These are phyloP conservation scores for Mallotus nudiflorus DNA, from an alignment of 345 rosid genomes.

Conservation along the genomic window DNA sequence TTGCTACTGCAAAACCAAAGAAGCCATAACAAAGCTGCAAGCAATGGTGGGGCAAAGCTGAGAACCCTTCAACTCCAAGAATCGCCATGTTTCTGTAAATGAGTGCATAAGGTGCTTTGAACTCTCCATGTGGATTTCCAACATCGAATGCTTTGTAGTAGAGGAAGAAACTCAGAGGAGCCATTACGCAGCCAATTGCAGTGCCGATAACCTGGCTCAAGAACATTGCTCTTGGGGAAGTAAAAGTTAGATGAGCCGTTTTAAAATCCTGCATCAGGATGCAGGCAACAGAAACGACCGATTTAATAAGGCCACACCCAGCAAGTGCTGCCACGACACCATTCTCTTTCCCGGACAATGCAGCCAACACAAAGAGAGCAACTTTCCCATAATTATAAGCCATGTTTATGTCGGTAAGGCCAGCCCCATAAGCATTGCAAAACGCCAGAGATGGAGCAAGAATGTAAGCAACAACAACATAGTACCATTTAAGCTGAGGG, in stretches of 20 bases:
- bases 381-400: constrained; percentile 96
- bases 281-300: constrained; percentile 87
- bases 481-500: constrained; percentile 94
- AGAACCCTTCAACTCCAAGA: constrained; percentile 58
- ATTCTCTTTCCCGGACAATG: constrained; percentile 67
- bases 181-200: constrained; percentile 59
- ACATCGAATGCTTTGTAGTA: constrained; percentile 87
- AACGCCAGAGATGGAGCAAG: constrained; percentile 87
- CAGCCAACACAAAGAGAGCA: constrained; percentile 78
- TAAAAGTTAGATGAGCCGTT: constrained; percentile 74
- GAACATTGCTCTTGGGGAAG: constrained; percentile 93
- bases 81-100: constrained; percentile 88
- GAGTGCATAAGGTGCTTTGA: constrained; percentile 86
- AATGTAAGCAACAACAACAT: constrained; percentile 65
- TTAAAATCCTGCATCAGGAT: constrained; percentile 93
- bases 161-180: constrained; percentile 86
- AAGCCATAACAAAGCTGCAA: constrained; percentile 66
- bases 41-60: constrained; percentile 62
- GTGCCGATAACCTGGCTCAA: constrained; percentile 81
- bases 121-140: constrained; percentile 88
- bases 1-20: constrained; percentile 68
- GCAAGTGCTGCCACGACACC: constrained; percentile 86
- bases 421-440: constrained; percentile 95
- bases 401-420: constrained; percentile 96
- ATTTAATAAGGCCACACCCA: constrained; percentile 88